Base-by-base conservation (phyloP, 2,329 filamentous ascomycete genomes). In the Coniochaeta sp. region DNA sequence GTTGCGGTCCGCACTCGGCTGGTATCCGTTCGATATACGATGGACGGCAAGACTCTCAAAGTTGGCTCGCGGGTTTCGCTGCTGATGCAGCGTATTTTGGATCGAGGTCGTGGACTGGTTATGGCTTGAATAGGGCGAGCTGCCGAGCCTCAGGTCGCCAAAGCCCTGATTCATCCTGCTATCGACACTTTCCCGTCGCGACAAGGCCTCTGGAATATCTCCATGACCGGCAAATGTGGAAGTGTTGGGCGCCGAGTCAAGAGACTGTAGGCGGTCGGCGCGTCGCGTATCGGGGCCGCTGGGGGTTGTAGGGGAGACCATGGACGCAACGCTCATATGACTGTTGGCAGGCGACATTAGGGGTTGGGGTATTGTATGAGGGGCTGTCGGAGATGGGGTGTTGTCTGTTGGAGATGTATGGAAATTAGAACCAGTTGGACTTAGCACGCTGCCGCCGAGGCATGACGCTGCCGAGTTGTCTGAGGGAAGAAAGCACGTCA, bases 31-130 rank as follows among this genome's bases (percentile, higher is more conserved):
- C 14, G 82, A 85, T 56, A 85, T 82, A 52, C 82, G 73, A 58
- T 83, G 77, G 7, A 78, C 67, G 0, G 81, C 71, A 14, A 80
- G 67, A 33, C 71, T 69, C 31, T 83, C 81, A 52, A 79, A 57
- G 12, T 71, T 74, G 6, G 67, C 62, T 13, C 79, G 78, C 3
- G 80, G 79, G 55, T 82, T 83, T 22, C 82, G 74, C 62, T 88
- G 85, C 54, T 83, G 81, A 56, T 85, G 83, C 24, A 90, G 71
- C 13, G 78, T 85, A 53, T 81, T 86, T 51, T 89, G 86, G 20
- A 91, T 81, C 1, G 87, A 91, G 1, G 82, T 82, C 3, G 86
- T 86, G 1, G 87, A 91, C 51, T 85, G 82, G 66, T 91, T 91
- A 60, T 87, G 83, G 64, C 83, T 89, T 22, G 86, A 80, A 61